Conservation (phyloP, 345 rosid genomes). For the Durio zibethinus region DNA sequence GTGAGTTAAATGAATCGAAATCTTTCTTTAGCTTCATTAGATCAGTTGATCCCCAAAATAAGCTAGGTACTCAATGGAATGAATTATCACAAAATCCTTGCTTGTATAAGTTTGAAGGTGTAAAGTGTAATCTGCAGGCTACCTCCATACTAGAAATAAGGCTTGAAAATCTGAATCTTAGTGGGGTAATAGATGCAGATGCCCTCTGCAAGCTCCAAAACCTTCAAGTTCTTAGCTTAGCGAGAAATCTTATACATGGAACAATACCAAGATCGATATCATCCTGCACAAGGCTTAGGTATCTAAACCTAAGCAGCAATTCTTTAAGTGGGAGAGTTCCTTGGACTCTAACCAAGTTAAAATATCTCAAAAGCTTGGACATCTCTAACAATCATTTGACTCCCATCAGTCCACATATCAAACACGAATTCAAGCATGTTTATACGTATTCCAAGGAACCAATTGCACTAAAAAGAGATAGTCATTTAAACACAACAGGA, state of each 20-base stretch:
- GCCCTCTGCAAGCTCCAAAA: conserved; percentile 36
- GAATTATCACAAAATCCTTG: conserved; percentile 26
- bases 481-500: background rate
- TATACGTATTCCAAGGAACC: background rate
- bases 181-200: conserved; percentile 38
- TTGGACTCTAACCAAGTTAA: conserved; percentile 29
- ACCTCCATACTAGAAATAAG: conserved; percentile 32
- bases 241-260: conserved; percentile 34
- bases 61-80: conserved; percentile 10
- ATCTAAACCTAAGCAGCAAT: conserved; percentile 42
- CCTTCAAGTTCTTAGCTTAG: conserved; percentile 34
- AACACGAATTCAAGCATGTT: conserved; percentile 4
- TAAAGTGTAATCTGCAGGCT: conserved; percentile 27
- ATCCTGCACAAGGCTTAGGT: conserved; percentile 28
- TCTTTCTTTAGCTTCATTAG: conserved; percentile 31
- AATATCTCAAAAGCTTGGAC: conserved; percentile 32
- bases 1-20: conserved; percentile 30
- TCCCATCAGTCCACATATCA: background rate
- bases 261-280: conserved; percentile 33
- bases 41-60: conserved; percentile 37
- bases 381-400: conserved; percentile 35
- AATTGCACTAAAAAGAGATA: background rate
- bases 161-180: conserved; percentile 36
- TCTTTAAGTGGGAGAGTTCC: conserved; percentile 35
- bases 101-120: conserved; percentile 18